Conservation (phyloP, 179 eudicot species). For the Beta macrorhiza region DNA sequence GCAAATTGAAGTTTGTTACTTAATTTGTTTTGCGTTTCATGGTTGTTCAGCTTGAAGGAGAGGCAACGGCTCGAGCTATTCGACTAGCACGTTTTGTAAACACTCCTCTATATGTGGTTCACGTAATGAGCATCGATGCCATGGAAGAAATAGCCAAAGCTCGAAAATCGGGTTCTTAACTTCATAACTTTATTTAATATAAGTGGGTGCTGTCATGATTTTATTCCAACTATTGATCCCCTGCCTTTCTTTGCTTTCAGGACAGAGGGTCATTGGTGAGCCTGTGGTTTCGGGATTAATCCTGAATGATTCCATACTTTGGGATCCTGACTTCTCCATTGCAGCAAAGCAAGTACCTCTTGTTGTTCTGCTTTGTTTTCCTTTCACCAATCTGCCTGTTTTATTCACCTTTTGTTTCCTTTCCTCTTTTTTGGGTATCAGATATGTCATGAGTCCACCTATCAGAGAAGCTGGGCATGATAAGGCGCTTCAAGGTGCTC, state of each 20-base stretch:
- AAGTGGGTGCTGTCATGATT: background rate
- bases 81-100: conserved; percentile 84
- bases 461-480: conserved; percentile 85
- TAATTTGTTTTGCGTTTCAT: background rate
- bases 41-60: conserved; percentile 79
- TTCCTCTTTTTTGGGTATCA: conserved; percentile 22
- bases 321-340: conserved; percentile 85
- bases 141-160: conserved; percentile 97
- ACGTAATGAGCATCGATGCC: conserved; percentile 97
- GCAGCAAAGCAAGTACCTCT: conserved; percentile 70
- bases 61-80: conserved; percentile 94
- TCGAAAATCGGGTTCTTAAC: conserved; percentile 68
- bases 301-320: conserved; percentile 79
- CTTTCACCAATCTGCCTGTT: background rate
- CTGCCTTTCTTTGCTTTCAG: conserved; percentile 39
- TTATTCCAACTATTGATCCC: background rate
- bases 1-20: background rate
- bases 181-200: background rate
- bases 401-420: background rate
- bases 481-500: conserved; percentile 81
- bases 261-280: conserved; percentile 92
- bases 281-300: conserved; percentile 78
- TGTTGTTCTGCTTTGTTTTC: conserved; percentile 13
- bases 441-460: conserved; percentile 99
- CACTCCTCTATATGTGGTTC: conserved; percentile 87